These are phyloP conservation scores for Inga oerstediana DNA, from an alignment of 306 rosid genomes.

Conservation along the genomic window DNA sequence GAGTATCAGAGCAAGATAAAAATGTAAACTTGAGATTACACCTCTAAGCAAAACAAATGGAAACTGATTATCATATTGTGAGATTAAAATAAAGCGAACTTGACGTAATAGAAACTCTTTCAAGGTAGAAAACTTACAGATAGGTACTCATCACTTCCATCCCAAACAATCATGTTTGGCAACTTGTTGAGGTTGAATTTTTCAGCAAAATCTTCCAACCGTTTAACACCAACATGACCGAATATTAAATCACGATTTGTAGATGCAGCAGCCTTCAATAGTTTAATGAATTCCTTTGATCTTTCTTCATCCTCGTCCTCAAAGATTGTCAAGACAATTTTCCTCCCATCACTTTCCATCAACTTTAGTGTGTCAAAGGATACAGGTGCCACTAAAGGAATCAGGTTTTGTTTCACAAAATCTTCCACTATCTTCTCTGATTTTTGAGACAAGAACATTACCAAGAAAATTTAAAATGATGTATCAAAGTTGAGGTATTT, in stretches of 20 bases:
- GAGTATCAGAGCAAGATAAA: not conserved
- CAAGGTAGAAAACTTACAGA: constrained; percentile 55
- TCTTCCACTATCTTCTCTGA: constrained; percentile 81
- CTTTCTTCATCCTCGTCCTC: constrained; percentile 78
- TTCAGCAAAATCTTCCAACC: constrained; percentile 85
- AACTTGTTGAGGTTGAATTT: constrained; percentile 62
- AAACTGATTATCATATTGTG: constrained; percentile 23
- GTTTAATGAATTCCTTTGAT: constrained; percentile 63
- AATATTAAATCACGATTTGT: constrained; percentile 89
- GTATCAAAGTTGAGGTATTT: constrained; percentile 18
- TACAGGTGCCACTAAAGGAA: constrained; percentile 81
- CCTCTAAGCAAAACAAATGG: constrained; percentile 18
- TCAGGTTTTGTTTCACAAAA: constrained; percentile 71
- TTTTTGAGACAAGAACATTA: constrained; percentile 36
- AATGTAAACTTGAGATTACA: not conserved
- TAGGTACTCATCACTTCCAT: constrained; percentile 73
- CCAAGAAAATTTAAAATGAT: constrained; percentile 3
- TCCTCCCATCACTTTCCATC: constrained; percentile 72
- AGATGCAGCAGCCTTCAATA: constrained; percentile 86
- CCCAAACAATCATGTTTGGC: constrained; percentile 92
- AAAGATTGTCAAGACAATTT: constrained; percentile 77
- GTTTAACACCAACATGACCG: constrained; percentile 79
- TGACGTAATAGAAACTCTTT: not conserved
- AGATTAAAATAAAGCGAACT: constrained; percentile 24
- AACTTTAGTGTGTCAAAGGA: constrained; percentile 70